Base-by-base conservation (phyloP, 768 basidiomycete species). In the Trametes villosa region DNA sequence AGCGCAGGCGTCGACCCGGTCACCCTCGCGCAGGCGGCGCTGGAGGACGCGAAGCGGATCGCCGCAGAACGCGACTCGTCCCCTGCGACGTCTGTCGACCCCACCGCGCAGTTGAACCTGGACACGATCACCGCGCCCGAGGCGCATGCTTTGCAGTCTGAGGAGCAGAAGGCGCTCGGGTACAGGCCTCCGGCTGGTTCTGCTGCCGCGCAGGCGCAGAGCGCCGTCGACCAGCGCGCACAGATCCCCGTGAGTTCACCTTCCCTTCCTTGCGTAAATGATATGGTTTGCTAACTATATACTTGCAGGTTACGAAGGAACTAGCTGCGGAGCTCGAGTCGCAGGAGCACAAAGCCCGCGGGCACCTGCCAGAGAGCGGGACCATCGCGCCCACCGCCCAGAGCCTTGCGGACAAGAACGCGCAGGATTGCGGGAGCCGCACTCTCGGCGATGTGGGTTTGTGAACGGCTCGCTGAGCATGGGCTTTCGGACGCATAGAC, bases 121-220 rank as follows among this genome's bases (percentile, higher is more conserved):
- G 57, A 53, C 34, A 60, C 62, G 13, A 61, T 68, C 52, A 59
- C 62, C 29, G 46, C 58, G 22, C 52, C 60, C 15, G 67, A 72
- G 58, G 62, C 67, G n/a, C 66, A 49, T n/a, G 44, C 30, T 7
- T 54, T 69, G 3, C 68, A 70, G 60, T 65, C 64, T 20, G 69
- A 69, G 36, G 69, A 72, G 60, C 68, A 70, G 41, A 67, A 67
- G 67, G 53, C 54, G 20, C 65, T 71, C 17, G 67, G 65, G 2
- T 64, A 67, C 59, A 64, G 67, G 7, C 71, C 69, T 3, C 66
- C 69, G 6, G 33, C 64, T 0, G 67, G 64, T 15, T 67, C 67
- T 9, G 54, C 70, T 15, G 66, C 71, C 9, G 68, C 67, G 3
- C 51, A 64, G 47, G 70, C 67, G 15, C 71, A 72, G 59, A 65